A percentile compares a stretch with the other conserved stretches of the same genome.
Evolutionary conservation across 805 yeast genomes (phyloP).

Genomic region (Brettanomyces sp.): DNA sequence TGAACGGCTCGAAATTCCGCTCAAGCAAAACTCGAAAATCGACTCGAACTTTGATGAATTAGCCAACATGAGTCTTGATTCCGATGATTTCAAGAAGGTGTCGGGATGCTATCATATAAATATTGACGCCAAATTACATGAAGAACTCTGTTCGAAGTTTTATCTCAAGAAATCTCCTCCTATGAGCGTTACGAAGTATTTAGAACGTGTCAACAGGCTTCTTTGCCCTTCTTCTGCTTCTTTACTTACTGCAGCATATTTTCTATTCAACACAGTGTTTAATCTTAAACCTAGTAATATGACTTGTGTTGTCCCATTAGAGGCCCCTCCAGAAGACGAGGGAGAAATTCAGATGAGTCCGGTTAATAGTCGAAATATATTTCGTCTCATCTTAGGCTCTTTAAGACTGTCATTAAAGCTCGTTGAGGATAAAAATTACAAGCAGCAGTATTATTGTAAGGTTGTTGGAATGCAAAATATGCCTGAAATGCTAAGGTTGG

Average conservation of each 20-base stretch:
- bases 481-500: slow-evolving; percentile 30
- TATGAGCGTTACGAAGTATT: slow-evolving; percentile 17
- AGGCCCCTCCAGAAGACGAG: slow-evolving; percentile 3
- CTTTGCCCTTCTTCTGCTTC: slow-evolving; percentile 23
- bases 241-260: slow-evolving; percentile 23
- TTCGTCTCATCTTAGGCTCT: slow-evolving; percentile 30
- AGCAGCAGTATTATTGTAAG: slow-evolving; percentile 32
- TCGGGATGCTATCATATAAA: slow-evolving; percentile 10
- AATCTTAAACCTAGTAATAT: slow-evolving; percentile 13
- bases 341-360: slow-evolving; percentile 17
- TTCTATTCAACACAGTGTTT: slow-evolving; percentile 22
- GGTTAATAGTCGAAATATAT: slow-evolving; percentile 28
- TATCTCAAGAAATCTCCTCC: slow-evolving; percentile 25
- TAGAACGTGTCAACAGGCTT: slow-evolving; percentile 24
- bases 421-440: slow-evolving; percentile 36
- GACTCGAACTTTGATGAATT: slow-evolving; percentile 20
- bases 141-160: slow-evolving; percentile 18
- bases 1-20: slow-evolving; percentile 22
- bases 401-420: slow-evolving; percentile 31
- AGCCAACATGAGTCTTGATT: neutral
- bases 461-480: slow-evolving; percentile 34
- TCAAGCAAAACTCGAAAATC: slow-evolving; percentile 17
- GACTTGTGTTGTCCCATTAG: slow-evolving; percentile 2
- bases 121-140: slow-evolving; percentile 3
- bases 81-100: slow-evolving; percentile 4